Percentiles rank a stretch among this genome's conserved stretches.
phyloP scores from a whole-genome alignment of 78 protist genomes.

The Protostelium mycophagum region DNA sequence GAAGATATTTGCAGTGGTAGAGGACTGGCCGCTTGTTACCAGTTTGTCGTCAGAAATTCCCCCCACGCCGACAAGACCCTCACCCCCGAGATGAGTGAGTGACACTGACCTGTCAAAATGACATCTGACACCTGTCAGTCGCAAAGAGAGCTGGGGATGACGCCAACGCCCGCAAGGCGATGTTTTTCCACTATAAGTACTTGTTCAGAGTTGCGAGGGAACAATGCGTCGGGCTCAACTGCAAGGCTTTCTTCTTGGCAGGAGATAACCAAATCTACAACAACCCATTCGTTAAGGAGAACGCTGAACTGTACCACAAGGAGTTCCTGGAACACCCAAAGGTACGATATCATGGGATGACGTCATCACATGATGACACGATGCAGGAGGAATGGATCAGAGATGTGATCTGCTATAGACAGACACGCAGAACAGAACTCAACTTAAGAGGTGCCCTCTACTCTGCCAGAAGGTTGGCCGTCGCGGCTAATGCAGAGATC shows the following conservation, averaged over 20 bases:
- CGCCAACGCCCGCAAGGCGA: slow-evolving; percentile 6
- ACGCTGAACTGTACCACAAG: background rate
- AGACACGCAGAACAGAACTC: background rate
- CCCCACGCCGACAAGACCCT: background rate
- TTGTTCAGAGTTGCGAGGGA: slow-evolving; percentile 48
- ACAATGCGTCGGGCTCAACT: slow-evolving; percentile 29
- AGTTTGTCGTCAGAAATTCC: background rate
- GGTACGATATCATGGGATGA: background rate
- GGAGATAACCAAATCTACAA: slow-evolving; percentile 57
- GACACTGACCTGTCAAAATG: background rate
- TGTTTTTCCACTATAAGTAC: slow-evolving; percentile 34
- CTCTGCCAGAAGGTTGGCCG: background rate
- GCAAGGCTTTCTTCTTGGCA: slow-evolving; percentile 29
- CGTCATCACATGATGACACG: background rate
- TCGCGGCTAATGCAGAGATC: background rate
- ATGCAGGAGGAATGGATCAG: background rate
- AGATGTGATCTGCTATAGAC: background rate
- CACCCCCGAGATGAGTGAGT: background rate
- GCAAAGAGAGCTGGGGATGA: background rate
- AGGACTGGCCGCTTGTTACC: slow-evolving; percentile 34
- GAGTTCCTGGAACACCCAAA: slow-evolving; percentile 43
- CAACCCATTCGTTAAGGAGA: background rate
- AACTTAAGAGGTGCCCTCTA: background rate
- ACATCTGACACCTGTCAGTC: background rate
- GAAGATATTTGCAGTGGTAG: slow-evolving; percentile 67